These are phyloP conservation scores for Tricholoma sp. DNA, from an alignment of 768 basidiomycete species.

Conservation along the genomic window DNA sequence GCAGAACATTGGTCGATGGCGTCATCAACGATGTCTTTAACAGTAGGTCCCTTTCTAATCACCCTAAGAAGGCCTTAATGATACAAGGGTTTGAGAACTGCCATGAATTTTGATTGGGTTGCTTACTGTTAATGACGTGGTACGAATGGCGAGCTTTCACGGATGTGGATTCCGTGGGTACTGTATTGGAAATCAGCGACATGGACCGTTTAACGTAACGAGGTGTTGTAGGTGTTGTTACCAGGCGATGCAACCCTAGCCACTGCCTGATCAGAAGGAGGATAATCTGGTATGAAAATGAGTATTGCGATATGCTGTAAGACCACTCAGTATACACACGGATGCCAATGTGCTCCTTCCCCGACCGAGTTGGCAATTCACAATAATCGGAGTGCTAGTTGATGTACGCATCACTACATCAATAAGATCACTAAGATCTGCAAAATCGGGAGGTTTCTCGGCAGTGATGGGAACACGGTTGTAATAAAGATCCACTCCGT, in stretches of 20 bases:
- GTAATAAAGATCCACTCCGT: constrained; percentile 68
- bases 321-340: constrained; percentile 27
- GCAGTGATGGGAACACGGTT: constrained; percentile 90
- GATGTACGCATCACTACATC: constrained; percentile 70
- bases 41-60: constrained; percentile 76
- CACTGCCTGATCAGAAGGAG: constrained; percentile 81
- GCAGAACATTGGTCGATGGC: constrained; percentile 83
- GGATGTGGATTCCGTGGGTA: constrained; percentile 27
- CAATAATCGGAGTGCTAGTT: constrained; percentile 72
- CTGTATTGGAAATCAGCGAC: constrained; percentile 37
- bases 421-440: constrained; percentile 72
- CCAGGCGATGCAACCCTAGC: constrained; percentile 46
- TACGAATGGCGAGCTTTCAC: constrained; percentile 57
- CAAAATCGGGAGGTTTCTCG: constrained; percentile 73
- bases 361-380: constrained; percentile 94
- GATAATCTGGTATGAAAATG: constrained; percentile 47
- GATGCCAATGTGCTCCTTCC: constrained; percentile 92
- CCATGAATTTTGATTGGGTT: background rate
- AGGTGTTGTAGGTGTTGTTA: constrained; percentile 34
- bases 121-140: constrained; percentile 84
- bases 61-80: constrained; percentile 73
- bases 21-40: constrained; percentile 83
- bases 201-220: constrained; percentile 31
- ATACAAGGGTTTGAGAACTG: constrained; percentile 2
- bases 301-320: background rate